These are phyloP conservation scores for Candolleomyces efflorescens DNA, from an alignment of 768 basidiomycete species.

Conservation along the genomic window DNA sequence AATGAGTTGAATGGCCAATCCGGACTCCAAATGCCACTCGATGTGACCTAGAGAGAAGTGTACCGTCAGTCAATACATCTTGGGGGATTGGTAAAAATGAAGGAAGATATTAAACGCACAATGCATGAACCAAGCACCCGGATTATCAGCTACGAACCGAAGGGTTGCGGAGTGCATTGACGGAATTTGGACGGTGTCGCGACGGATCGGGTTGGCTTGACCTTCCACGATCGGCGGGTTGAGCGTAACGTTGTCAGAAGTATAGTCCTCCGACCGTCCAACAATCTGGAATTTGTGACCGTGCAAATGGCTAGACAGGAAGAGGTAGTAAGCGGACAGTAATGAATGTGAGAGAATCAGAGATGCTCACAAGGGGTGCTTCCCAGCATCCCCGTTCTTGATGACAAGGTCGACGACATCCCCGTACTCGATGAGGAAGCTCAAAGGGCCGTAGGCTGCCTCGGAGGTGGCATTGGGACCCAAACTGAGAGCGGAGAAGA, in stretches of 20 bases:
- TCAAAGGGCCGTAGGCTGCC: constrained; percentile 74
- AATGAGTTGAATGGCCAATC: constrained; percentile 82
- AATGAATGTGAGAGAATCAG: background rate
- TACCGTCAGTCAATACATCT: no score
- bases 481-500: constrained; percentile 74
- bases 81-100: background rate
- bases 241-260: constrained; percentile 64
- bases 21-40: constrained; percentile 82
- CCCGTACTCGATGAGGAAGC: constrained; percentile 69
- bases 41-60: constrained; percentile 54
- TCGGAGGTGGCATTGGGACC: constrained; percentile 65
- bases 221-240: constrained; percentile 80
- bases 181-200: constrained; percentile 84
- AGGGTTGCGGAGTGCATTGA: constrained; percentile 65
- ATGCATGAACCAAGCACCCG: constrained; percentile 86
- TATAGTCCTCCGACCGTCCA: constrained; percentile 63
- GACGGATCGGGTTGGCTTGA: constrained; percentile 84
- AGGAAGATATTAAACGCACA: constrained; percentile 40
- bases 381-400: constrained; percentile 66
- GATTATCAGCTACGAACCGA: constrained; percentile 85
- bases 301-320: constrained; percentile 70
- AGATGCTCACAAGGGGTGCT: constrained; percentile 75
- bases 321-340: background rate
- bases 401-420: constrained; percentile 77
- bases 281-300: constrained; percentile 87